phyloP scores from a whole-genome alignment of 331 rosid species.

The Pyrus hybrid region DNA sequence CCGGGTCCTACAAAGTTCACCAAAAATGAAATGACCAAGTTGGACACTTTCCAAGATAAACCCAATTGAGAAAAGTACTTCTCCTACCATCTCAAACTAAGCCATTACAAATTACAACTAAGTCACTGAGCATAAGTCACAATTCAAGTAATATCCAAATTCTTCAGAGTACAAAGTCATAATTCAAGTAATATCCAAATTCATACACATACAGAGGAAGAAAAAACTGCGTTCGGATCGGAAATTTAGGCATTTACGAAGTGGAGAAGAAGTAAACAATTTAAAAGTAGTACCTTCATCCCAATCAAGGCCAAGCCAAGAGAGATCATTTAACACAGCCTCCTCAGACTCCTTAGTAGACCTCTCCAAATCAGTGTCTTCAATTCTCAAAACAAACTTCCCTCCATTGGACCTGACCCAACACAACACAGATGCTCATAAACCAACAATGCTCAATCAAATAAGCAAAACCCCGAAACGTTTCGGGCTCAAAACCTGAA shows the following conservation, averaged over 20 bases:
- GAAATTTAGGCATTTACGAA: background rate
- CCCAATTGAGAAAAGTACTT: background rate
- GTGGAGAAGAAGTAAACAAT: background rate
- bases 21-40: background rate
- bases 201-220: background rate
- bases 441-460: background rate
- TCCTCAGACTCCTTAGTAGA: constrained; percentile 87
- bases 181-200: background rate
- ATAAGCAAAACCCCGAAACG: background rate
- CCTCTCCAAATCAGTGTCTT: constrained; percentile 98
- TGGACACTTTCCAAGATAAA: background rate
- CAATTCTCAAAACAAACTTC: constrained; percentile 79
- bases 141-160: too few species aligned
- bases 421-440: background rate
- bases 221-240: background rate
- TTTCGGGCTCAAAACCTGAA: background rate
- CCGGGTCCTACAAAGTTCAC: constrained; percentile 58
- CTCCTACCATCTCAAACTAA: background rate
- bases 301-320: constrained; percentile 97
- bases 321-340: constrained; percentile 71
- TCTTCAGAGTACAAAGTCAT: too few species aligned
- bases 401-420: constrained; percentile 85
- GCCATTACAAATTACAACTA: background rate
- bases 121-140: too few species aligned
- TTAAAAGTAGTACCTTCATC: constrained; percentile 63